Evolutionary conservation across 106 monocot species (phyloP).

Genomic region (Dioscorea alata): DNA sequence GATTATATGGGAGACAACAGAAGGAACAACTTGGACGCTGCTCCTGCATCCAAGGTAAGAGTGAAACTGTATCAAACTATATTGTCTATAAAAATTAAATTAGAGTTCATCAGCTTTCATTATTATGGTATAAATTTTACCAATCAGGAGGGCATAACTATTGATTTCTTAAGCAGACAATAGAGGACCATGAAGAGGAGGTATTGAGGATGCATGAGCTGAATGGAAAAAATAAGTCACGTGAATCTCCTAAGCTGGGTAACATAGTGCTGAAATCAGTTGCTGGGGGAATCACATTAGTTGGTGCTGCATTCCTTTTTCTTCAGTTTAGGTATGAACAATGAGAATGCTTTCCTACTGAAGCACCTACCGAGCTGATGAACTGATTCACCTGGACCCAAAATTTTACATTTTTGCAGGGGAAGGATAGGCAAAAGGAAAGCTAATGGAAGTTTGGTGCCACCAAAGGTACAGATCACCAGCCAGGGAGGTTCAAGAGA

Average conservation of each 20-base stretch:
- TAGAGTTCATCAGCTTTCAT: too few relatives aligned
- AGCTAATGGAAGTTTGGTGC: background rate
- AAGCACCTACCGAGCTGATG: too few relatives aligned
- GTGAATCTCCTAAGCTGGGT: constrained; percentile 1
- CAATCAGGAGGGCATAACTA: too few relatives aligned
- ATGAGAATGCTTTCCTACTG: too few relatives aligned
- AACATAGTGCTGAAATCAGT: constrained; percentile 40
- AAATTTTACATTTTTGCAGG: constrained; percentile 7
- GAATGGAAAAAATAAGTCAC: background rate
- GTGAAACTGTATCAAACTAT: too few relatives aligned
- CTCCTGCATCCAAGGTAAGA: too few relatives aligned
- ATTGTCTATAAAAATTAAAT: too few relatives aligned
- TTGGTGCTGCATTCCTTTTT: constrained; percentile 32
- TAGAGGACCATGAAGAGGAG: constrained; percentile 7
- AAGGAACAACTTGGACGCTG: too few relatives aligned
- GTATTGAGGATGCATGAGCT: background rate
- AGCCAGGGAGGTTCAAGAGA: constrained; percentile 1
- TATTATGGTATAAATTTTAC: too few relatives aligned
- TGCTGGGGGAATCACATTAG: constrained; percentile 36
- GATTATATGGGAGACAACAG: background rate
- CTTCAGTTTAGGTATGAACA: constrained; percentile 40
- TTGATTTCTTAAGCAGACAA: background rate
- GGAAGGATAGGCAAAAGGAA: constrained; percentile 22
- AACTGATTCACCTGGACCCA: too few relatives aligned
- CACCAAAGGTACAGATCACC: constrained; percentile 1